These are phyloP conservation scores for Cinnamomum chago DNA, from an alignment of 164 flowering plant genomes.

Conservation along the genomic window DNA sequence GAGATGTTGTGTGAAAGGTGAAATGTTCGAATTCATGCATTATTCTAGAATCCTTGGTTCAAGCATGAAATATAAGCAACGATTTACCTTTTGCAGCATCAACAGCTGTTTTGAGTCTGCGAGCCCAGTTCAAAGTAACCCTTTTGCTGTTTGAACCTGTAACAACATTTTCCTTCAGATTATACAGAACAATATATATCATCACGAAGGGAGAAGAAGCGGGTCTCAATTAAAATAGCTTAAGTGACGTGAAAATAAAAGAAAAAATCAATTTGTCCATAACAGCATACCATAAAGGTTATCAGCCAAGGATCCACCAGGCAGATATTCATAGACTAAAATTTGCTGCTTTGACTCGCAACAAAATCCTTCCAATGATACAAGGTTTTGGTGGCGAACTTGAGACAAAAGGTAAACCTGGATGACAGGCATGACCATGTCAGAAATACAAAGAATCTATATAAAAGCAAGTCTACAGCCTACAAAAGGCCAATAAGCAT, in stretches of 20 bases:
- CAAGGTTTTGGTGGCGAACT: conserved; percentile 80
- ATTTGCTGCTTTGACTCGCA: conserved; percentile 74
- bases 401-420: conserved; percentile 74
- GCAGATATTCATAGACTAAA: conserved; percentile 74
- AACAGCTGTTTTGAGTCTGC: conserved; percentile 76
- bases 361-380: conserved; percentile 77
- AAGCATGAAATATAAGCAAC: not conserved
- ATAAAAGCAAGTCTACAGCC: not conserved
- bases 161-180: conserved; percentile 10
- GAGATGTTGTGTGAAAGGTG: no score
- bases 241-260: not conserved
- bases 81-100: conserved; percentile 84
- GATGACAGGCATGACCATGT: not conserved
- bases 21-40: no score
- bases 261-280: not conserved
- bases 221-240: not conserved
- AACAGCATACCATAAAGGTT: conserved; percentile 64
- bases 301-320: conserved; percentile 82
- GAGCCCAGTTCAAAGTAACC: conserved; percentile 68
- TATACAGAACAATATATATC: not conserved
- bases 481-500: not conserved
- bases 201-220: not conserved
- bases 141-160: conserved; percentile 60
- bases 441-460: not conserved
- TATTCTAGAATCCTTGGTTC: not conserved